phyloP scores from a whole-genome alignment of 2,329 filamentous ascomycete genomes.

The Fusarium sp. region DNA sequence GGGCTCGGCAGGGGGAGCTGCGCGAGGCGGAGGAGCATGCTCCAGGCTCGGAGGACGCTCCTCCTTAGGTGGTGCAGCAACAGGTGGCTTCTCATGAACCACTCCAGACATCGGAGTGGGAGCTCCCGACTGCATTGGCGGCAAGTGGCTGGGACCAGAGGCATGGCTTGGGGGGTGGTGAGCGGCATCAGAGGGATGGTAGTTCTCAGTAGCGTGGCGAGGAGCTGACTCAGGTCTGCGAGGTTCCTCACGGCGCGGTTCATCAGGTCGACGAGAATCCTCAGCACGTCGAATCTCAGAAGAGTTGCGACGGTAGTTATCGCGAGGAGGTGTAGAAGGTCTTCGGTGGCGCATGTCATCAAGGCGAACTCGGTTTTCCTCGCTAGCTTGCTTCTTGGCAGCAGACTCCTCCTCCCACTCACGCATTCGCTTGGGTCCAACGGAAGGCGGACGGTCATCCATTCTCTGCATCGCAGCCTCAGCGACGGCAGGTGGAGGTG shows the following conservation, averaged over 20 bases:
- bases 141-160: conserved; percentile 67
- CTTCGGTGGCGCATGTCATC: conserved; percentile 87
- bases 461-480: conserved; percentile 74
- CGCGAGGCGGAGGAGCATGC: conserved; percentile 56
- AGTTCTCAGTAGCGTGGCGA: conserved; percentile 80
- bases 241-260: conserved; percentile 71
- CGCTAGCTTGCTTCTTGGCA: conserved; percentile 87
- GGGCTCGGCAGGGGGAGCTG: conserved; percentile 74
- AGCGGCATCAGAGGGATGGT: conserved; percentile 92
- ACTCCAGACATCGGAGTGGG: conserved; percentile 67
- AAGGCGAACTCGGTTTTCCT: conserved; percentile 87
- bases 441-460: conserved; percentile 82
- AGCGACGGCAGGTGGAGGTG: conserved; percentile 66
- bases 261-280: conserved; percentile 72
- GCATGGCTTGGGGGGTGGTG: conserved; percentile 76
- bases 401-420: conserved; percentile 92
- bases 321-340: conserved; percentile 78
- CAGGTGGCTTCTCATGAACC: conserved; percentile 62
- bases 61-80: conserved; percentile 63
- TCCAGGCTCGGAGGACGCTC: conserved; percentile 65
- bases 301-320: conserved; percentile 81
- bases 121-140: conserved; percentile 71
- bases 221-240: conserved; percentile 72
- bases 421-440: conserved; percentile 83
- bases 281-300: conserved; percentile 77